Percentiles rank a stretch among this genome's conserved stretches.
Conservation (phyloP, 208 protist species). For the Acanthamoeba lugdunensis region DNA sequence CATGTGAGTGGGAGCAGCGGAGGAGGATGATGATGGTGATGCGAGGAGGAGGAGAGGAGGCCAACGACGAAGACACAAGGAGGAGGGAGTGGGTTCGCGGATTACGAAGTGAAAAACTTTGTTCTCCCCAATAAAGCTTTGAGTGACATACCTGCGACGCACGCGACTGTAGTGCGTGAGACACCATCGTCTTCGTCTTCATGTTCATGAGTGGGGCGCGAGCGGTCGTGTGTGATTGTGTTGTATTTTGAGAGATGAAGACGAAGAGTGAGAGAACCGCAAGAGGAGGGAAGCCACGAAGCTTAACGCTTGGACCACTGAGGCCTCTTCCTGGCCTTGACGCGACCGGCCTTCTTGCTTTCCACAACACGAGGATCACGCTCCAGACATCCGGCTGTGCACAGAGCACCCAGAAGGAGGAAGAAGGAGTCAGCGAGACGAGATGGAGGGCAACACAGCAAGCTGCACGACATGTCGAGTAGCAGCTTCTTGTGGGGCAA, state of each 20-base stretch:
- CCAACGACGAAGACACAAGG: background rate
- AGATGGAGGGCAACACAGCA: no score
- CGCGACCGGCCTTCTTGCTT: constrained; percentile 69
- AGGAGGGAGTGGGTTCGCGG: no score
- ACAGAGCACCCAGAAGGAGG: background rate
- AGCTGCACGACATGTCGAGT: background rate
- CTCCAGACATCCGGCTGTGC: constrained; percentile 23
- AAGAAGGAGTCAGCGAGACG: no score
- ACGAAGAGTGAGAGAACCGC: background rate
- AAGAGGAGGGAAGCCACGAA: background rate
- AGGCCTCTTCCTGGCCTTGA: constrained; percentile 56
- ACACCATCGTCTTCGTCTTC: no score
- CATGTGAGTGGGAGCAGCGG: background rate
- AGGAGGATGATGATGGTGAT: background rate
- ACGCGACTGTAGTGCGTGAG: no score
- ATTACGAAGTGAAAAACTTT: background rate
- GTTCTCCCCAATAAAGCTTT: background rate
- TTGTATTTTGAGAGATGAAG: background rate
- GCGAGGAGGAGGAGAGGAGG: background rate
- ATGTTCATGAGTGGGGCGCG: no score
- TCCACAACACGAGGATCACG: constrained; percentile 66
- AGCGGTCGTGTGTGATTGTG: background rate
- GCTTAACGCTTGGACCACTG: constrained; percentile 73
- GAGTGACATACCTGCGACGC: no score
- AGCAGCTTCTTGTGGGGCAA: background rate